Evolutionary conservation across 2,329 filamentous ascomycete species (phyloP), one percentile per base, ranked within the genome.

Genomic region (Hymenotorrendiella dingleyae): DNA sequence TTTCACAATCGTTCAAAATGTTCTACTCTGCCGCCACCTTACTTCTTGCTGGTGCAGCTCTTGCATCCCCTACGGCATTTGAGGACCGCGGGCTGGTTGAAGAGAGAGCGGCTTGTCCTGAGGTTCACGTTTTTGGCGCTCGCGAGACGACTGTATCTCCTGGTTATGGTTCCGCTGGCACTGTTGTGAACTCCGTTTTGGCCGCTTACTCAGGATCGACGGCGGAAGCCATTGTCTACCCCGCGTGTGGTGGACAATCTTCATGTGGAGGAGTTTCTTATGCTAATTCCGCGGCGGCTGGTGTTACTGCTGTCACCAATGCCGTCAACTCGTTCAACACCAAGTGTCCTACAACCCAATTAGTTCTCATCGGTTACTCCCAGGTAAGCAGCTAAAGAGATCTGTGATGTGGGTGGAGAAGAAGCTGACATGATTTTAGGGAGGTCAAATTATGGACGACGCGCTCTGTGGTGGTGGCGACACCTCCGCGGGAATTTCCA

Each of bases 291-390:
- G 77, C 74, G 0, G 57, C 65, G 4, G 69, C 76, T 43, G 80
- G 80, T 28, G 78, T 76, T 4, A 56, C 65, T 6, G 78, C 79
- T 9, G 78, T 80, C 4, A 72, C 76, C 2, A 71, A 63, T 27
- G 76, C 74, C 6, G 77, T 84, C 2, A 84, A 76, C 35, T 61
- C 64, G 21, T 79, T 76, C 57, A 72, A 80, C 55, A 59, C 67
- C 21, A 65, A 67, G 54, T 82, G 78, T 54, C 78, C 79, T 8
- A 62, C 60, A 54, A 74, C 76, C 5, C 63, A 78, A 55, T 65
- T 82, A 24, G 74, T 82, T 5, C 62, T 82, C 23, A 73, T 82
- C 27, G 79, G 78, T 26, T 82, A 82, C 59, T 80, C 74, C 6
- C 77, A 80, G 65, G 74, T 74, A 26, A n/a, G 28, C 7, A 2